Conservation (phyloP, 2,329 filamentous ascomycete species). For the Hypomyces rosellus region DNA sequence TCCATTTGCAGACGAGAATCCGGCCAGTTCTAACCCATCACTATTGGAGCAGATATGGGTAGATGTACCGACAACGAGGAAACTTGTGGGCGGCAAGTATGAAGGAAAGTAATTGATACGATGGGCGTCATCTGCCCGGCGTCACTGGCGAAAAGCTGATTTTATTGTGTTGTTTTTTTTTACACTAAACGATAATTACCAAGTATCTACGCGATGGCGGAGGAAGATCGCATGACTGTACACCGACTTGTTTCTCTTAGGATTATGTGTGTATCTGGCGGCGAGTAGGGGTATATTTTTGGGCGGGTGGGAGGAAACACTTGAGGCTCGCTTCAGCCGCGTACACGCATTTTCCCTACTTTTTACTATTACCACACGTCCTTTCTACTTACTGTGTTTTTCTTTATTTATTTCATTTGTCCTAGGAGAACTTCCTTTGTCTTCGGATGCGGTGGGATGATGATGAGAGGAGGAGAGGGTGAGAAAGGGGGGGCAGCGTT, state of each 20-base stretch:
- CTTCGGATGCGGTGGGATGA: too few species aligned
- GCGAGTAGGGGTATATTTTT: slow-evolving; percentile 1
- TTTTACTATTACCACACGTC: too few species aligned
- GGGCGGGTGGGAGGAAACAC: not conserved
- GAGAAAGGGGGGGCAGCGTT: too few species aligned
- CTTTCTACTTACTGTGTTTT: too few species aligned
- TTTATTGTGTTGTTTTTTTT: not conserved
- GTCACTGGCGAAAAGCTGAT: not conserved
- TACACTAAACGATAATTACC: not conserved
- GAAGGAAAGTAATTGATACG: slow-evolving; percentile 38
- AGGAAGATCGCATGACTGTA: slow-evolving; percentile 1
- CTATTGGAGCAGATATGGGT: slow-evolving; percentile 48
- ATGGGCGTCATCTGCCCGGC: slow-evolving; percentile 11
- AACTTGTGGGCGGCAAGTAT: slow-evolving; percentile 71
- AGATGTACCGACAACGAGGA: slow-evolving; percentile 58
- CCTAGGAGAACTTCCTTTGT: too few species aligned
- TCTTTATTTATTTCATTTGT: too few species aligned
- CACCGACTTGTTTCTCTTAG: slow-evolving; percentile 2
- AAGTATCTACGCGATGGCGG: too few species aligned
- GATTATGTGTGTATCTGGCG: slow-evolving; percentile 3
- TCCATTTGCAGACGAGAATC: slow-evolving; percentile 58
- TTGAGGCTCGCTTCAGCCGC: not conserved
- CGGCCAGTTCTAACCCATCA: slow-evolving; percentile 15
- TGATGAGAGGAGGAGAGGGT: too few species aligned
- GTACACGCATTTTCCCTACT: too few species aligned